These are phyloP conservation scores for Fusarium piperis DNA, from an alignment of 2,329 filamentous ascomycete species.

Conservation along the genomic window DNA sequence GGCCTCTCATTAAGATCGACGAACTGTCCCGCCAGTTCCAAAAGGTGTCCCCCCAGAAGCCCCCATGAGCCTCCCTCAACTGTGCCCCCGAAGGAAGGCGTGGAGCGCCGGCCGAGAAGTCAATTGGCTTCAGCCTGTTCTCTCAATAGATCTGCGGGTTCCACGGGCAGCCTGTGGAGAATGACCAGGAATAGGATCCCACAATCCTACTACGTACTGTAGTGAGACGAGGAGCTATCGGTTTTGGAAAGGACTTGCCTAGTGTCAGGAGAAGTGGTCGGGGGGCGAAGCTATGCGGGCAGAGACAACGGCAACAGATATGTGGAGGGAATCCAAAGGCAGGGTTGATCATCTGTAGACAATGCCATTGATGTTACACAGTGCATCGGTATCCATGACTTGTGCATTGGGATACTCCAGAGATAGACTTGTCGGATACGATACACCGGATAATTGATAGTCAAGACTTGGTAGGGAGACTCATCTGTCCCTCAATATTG, in stretches of 20 bases:
- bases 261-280: background rate
- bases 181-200: background rate
- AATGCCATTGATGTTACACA: background rate
- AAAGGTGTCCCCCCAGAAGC: background rate
- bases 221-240: background rate
- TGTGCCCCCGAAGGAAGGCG: background rate
- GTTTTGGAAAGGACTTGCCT: background rate
- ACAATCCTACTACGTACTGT: background rate
- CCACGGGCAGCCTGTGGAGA: background rate
- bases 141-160: background rate
- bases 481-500: conserved; percentile 6
- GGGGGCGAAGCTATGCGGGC: background rate
- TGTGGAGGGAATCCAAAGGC: background rate
- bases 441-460: background rate
- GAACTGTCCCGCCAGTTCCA: background rate
- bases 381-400: conserved; percentile 9
- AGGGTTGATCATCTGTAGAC: background rate
- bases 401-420: conserved; percentile 1
- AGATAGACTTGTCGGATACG: conserved; percentile 1
- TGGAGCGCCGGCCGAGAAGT: background rate
- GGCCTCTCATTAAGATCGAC: background rate
- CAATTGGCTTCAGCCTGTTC: background rate
- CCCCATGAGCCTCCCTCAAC: background rate
- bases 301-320: background rate
- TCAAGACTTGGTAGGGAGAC: background rate